Base-by-base conservation (phyloP, 75 land plant species). In the Azolla pinnata region DNA sequence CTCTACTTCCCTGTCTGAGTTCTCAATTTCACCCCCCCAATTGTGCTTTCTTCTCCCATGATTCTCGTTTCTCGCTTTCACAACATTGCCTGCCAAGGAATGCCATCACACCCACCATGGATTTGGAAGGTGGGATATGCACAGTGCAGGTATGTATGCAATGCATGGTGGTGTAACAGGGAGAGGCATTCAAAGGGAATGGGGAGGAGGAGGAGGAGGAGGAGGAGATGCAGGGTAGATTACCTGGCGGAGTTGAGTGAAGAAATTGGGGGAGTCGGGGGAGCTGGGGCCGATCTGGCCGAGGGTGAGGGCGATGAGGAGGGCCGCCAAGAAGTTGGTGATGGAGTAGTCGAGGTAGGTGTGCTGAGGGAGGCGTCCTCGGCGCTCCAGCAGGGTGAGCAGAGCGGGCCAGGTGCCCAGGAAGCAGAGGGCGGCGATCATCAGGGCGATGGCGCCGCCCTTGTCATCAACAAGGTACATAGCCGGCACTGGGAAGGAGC, bases 321-420 rank as follows among this genome's bases (percentile, higher is more conserved):
- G 73, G n/a, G 98, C 98, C 42, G 87, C 96, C 57, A 93, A 63
- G 38, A 82, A 73, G 66, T 93, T 93, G 32, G 98, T 88, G 32
- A 89, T 74, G 31, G 88, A 77, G 68, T 93, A 93, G 62, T 93
- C 98, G 5, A 93, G 79, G 62, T 93, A 93, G 19, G 90, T 93
- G 62, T 93, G 98, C 64, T 89, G 90, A 28, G 96, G 90, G 48
- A 85, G 80, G 12, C 96, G 90, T 14, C 98, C 98, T 12, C 96
- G 55, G 31, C 96, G 67, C 69, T 93, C 98, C 62, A 93, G 53
- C 10, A 85, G 74, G 16, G 87, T 89, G 70, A 93, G 17, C 31
- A 88, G 32, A 25, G 98, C 96, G 56, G 98, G 98, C 98, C 98
- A 93, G 57, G 98, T 93, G 10, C 98, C 98, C 79, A 93, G 73